Evolutionary conservation across 139 green algal genomes (phyloP).

Genomic region (Edaphochlamys debaryana): DNA sequence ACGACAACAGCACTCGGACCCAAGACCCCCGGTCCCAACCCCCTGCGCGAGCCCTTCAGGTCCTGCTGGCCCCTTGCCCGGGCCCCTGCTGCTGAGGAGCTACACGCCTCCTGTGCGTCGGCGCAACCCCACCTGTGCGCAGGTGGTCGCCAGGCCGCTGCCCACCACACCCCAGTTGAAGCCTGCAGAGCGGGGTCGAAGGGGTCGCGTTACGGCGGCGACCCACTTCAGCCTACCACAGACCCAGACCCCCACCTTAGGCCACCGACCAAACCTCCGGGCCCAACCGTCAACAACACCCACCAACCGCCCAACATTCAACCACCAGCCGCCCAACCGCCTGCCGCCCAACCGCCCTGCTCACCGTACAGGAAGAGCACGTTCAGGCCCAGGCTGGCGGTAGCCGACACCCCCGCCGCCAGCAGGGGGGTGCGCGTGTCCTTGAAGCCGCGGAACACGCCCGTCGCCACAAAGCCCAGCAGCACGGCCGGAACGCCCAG

Average conservation of each 20-base stretch:
- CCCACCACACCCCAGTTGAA: conserved; percentile 62
- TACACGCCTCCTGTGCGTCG: no score
- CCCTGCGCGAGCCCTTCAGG: no score
- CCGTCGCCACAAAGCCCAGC: conserved; percentile 66
- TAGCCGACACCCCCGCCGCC: conserved; percentile 38
- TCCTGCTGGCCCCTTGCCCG: no score
- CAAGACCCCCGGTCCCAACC: no score
- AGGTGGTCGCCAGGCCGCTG: conserved; percentile 54
- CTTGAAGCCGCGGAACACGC: conserved; percentile 66
- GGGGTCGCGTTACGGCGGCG: no score
- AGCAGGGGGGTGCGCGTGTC: conserved; percentile 72
- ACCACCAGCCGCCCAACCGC: no score
- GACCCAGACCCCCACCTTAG: background rate
- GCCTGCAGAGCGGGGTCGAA: background rate
- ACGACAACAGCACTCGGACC: no score
- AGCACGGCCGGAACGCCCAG: conserved; percentile 57
- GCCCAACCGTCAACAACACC: background rate
- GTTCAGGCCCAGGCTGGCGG: conserved; percentile 49
- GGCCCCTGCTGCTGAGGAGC: no score
- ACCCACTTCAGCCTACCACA: no score
- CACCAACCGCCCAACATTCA: no score
- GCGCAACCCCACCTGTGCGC: conserved; percentile 9
- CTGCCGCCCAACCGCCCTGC: background rate
- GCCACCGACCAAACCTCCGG: background rate
- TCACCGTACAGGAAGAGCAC: conserved; percentile 50